A percentile compares a stretch with the other conserved stretches of the same genome.
Evolutionary conservation across 2,329 filamentous ascomycete genomes (phyloP).

Genomic region (Penicillium sp.): DNA sequence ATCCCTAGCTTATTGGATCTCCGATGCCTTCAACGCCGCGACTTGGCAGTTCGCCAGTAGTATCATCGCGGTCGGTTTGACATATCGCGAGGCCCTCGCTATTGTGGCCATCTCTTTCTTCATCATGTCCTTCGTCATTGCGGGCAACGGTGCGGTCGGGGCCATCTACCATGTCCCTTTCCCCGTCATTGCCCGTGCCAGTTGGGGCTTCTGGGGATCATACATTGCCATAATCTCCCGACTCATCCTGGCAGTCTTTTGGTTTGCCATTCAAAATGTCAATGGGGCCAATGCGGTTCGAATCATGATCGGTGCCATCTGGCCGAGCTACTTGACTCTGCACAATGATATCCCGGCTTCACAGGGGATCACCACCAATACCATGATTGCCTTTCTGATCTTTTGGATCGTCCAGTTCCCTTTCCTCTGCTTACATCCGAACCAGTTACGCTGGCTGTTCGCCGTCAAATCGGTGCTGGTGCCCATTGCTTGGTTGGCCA

Average conservation of each 20-base stretch:
- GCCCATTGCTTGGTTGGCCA: constrained; percentile 64
- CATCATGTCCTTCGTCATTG: constrained; percentile 63
- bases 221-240: constrained; percentile 60
- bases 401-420: constrained; percentile 53
- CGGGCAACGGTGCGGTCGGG: constrained; percentile 61
- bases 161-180: constrained; percentile 59
- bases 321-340: constrained; percentile 46
- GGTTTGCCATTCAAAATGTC: constrained; percentile 69
- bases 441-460: constrained; percentile 45
- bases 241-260: constrained; percentile 60
- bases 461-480: constrained; percentile 49
- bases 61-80: constrained; percentile 57
- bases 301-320: constrained; percentile 59
- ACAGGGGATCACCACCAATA: constrained; percentile 51
- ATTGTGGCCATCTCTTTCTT: constrained; percentile 58
- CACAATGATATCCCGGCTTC: constrained; percentile 44
- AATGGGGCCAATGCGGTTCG: constrained; percentile 62
- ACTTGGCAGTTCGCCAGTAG: constrained; percentile 60
- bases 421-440: constrained; percentile 49
- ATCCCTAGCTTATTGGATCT: constrained; percentile 54
- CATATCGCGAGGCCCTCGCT: constrained; percentile 54
- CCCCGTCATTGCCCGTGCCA: constrained; percentile 59
- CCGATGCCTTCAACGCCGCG: constrained; percentile 57
- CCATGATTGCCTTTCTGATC: constrained; percentile 50
- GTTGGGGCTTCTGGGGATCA: constrained; percentile 62